These are phyloP conservation scores for Paradendryphiella salina DNA, from an alignment of 2,329 filamentous ascomycete species.

Conservation along the genomic window DNA sequence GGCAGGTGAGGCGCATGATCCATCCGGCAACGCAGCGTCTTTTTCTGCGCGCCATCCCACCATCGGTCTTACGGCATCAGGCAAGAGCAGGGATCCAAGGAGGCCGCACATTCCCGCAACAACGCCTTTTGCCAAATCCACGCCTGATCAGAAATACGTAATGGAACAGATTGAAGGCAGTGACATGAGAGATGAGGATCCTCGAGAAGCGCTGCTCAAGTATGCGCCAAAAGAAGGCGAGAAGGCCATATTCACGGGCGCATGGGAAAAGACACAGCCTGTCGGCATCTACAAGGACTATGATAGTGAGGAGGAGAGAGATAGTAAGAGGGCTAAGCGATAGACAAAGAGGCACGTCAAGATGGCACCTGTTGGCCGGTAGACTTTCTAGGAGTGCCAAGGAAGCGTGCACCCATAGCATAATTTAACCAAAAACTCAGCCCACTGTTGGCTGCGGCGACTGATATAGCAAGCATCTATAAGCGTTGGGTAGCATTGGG, in stretches of 20 bases:
- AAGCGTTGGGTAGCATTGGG: not conserved
- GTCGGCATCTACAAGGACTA: slow-evolving; percentile 87
- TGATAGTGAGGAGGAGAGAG: slow-evolving; percentile 80
- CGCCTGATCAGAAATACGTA: slow-evolving; percentile 88
- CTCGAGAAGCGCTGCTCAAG: slow-evolving; percentile 87
- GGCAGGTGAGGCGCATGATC: slow-evolving; percentile 75
- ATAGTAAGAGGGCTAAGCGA: slow-evolving; percentile 59
- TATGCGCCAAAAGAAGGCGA: slow-evolving; percentile 92
- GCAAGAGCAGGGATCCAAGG: slow-evolving; percentile 75
- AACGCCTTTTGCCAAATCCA: slow-evolving; percentile 88
- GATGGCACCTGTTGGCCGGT: not conserved
- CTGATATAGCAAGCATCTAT: not conserved
- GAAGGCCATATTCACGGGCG: slow-evolving; percentile 91
- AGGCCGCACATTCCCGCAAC: slow-evolving; percentile 80
- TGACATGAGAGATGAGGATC: slow-evolving; percentile 94
- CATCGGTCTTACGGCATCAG: slow-evolving; percentile 76
- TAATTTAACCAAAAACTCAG: not conserved
- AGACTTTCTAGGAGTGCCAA: slow-evolving; percentile 3
- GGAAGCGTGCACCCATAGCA: slow-evolving; percentile 15
- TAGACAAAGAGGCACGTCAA: slow-evolving; percentile 8
- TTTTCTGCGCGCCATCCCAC: slow-evolving; percentile 66
- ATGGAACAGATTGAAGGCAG: slow-evolving; percentile 86
- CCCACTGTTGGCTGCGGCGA: not conserved
- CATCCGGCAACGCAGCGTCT: slow-evolving; percentile 58
- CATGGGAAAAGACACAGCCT: slow-evolving; percentile 90